Evolutionary conservation across 257 asterid species (phyloP), one percentile per base, ranked within the genome.

Genomic region (Agastache rugosa): DNA sequence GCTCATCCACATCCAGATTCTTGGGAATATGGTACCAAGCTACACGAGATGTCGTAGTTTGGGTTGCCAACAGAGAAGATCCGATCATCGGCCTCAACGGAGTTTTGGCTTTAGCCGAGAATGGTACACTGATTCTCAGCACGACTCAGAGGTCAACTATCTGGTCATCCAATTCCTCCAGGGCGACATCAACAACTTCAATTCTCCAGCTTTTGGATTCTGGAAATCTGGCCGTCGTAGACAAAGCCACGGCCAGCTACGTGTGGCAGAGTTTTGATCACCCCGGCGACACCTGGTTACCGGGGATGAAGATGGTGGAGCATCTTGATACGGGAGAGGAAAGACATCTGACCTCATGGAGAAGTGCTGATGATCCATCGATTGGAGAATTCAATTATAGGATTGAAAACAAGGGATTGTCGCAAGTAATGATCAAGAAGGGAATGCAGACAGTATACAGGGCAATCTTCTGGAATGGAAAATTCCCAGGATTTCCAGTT

Each of bases 291-390:
- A 74, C 73, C 50, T 15, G 27, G 8, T 11, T 74, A 8, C 73
- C 66, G 44, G 73, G 78, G 67, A 64, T 74, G 78, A 54, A 64
- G 73, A 37, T 74, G 23, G 67, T 63, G 63, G 50, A 45, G 35
- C 77, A n/a, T n/a, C n/a, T 59, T 42, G 69, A 59, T 2, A 17
- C 59, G 4, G 76, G 29, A 16, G 17, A 27, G 56, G 41, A 53
- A 6, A 63, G 2, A 5, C 50, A 63, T 37, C 25, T 73, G 45
- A 73, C 78, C 3, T 73, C 78, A 20, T 73, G 78, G 78, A 62
- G 11, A 47, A 62, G 63, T 20, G 71, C 71, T 5, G 71, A 73
- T 47, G 53, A 73, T 62, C 80, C 80, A 35, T 76, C 80, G 3
- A 16, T 44, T 16, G 80, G 75, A 16, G 23, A 69, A 4, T 69